Evolutionary conservation across 2,329 filamentous ascomycete genomes (phyloP).

Genomic region (Fusarium sp.): DNA sequence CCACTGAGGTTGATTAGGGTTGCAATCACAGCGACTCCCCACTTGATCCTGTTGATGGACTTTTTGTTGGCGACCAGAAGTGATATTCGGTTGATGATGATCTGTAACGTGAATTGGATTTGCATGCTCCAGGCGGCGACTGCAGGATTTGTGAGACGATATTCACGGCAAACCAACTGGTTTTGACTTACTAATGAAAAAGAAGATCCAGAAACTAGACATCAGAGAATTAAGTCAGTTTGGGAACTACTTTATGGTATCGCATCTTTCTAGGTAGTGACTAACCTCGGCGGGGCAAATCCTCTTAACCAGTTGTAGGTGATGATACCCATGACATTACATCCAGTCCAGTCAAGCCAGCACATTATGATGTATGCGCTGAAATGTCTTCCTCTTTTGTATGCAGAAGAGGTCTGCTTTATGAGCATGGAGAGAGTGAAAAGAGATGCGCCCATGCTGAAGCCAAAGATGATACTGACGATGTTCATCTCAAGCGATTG

Average conservation of each 20-base stretch:
- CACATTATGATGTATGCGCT: conserved; percentile 39
- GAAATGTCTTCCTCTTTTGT: conserved; percentile 21
- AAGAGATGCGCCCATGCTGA: conserved; percentile 31
- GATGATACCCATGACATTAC: conserved; percentile 33
- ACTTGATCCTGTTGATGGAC: conserved; percentile 31
- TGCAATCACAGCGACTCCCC: conserved; percentile 23
- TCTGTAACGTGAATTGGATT: conserved; percentile 39
- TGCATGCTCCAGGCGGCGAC: conserved; percentile 41
- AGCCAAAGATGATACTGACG: conserved; percentile 37
- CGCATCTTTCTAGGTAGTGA: neutral
- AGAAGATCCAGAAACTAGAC: conserved; percentile 37
- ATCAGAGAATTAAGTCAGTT: neutral
- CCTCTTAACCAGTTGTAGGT: conserved; percentile 34
- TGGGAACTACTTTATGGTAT: fast-evolving
- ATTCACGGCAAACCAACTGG: fast-evolving
- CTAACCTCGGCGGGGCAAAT: conserved; percentile 17
- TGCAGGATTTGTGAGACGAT: conserved; percentile 4
- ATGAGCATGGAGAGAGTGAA: conserved; percentile 30
- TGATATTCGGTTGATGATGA: conserved; percentile 41
- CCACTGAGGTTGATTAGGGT: conserved; percentile 36
- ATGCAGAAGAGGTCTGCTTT: conserved; percentile 18
- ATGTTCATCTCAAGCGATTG: conserved; percentile 24
- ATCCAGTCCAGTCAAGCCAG: conserved; percentile 40
- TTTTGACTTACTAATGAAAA: conserved; percentile 33
- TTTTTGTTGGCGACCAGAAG: conserved; percentile 29